Evolutionary conservation across 768 basidiomycete genomes (phyloP).

Genomic region (Psilocybe subaeruginosa): DNA sequence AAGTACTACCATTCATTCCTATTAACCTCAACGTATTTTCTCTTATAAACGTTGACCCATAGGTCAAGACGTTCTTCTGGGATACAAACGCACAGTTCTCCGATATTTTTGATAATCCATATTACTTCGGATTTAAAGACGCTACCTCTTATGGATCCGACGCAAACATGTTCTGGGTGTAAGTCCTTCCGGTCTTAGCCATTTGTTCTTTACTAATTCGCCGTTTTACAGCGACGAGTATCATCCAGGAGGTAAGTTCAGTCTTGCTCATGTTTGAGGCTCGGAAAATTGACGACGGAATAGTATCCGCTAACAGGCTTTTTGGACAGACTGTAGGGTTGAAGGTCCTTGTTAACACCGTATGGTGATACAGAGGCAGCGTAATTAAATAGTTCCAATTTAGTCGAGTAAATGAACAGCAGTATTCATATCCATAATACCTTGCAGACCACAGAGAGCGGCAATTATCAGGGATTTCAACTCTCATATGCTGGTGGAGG

Average conservation of each 20-base stretch:
- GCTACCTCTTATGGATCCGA: conserved; percentile 47
- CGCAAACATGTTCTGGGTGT: conserved; percentile 59
- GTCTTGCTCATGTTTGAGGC: neutral
- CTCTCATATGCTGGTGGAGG: neutral
- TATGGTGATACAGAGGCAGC: conserved; percentile 17
- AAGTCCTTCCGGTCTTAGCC: conserved; percentile 13
- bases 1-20: conserved; percentile 31
- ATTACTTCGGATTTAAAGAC: conserved; percentile 58
- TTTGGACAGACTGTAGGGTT: conserved; percentile 24
- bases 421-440: too few species aligned
- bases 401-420: too few species aligned
- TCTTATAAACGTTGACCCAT: too few species aligned
- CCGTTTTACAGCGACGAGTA: conserved; percentile 45
- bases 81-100: conserved; percentile 54
- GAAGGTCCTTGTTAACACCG: conserved; percentile 16
- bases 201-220: neutral
- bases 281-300: conserved; percentile 1
- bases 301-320: conserved; percentile 44
- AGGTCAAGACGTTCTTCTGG: conserved; percentile 53
- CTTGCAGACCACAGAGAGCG: too few species aligned
- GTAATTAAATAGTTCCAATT: too few species aligned
- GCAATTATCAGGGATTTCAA: neutral
- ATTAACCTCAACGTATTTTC: too few species aligned
- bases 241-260: conserved; percentile 51
- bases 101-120: conserved; percentile 49